These are phyloP conservation scores for Fusarium azukiicola DNA, from an alignment of 2,329 filamentous ascomycete genomes.

Conservation along the genomic window DNA sequence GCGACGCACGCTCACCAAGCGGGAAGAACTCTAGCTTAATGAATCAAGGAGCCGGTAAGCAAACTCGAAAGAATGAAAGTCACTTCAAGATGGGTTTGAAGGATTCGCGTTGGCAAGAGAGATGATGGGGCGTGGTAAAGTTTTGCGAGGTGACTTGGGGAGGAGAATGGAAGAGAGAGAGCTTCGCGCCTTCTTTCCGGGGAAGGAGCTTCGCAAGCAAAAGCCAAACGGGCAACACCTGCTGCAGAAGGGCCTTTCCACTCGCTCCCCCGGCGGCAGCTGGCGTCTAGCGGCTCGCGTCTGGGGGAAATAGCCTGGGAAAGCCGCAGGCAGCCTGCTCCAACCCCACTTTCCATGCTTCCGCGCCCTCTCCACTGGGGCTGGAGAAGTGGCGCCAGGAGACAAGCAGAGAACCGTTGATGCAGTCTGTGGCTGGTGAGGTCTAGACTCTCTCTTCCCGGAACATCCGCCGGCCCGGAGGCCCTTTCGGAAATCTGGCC, in stretches of 20 bases:
- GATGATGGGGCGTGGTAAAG: conserved; percentile 7
- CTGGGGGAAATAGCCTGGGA: conserved; percentile 48
- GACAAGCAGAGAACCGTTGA: neutral
- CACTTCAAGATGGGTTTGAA: neutral
- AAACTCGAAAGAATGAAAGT: neutral
- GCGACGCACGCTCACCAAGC: conserved; percentile 18
- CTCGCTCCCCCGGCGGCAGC: conserved; percentile 30
- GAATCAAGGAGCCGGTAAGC: conserved; percentile 3
- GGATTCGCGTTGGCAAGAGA: neutral
- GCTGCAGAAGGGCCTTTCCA: neutral
- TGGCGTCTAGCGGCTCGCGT: conserved; percentile 50
- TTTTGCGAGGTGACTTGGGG: conserved; percentile 24
- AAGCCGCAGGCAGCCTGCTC: conserved; percentile 29
- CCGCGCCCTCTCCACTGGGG: conserved; percentile 26
- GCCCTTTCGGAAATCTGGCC: conserved; percentile 35
- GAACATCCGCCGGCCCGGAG: conserved; percentile 39
- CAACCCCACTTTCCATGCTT: conserved; percentile 11
- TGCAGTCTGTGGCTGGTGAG: conserved; percentile 13
- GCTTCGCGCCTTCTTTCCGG: conserved; percentile 46
- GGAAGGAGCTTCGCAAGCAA: conserved; percentile 52
- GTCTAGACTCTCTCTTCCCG: conserved; percentile 17
- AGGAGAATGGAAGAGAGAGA: conserved; percentile 1
- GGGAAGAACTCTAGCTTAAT: conserved; percentile 24
- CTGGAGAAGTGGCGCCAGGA: conserved; percentile 12
- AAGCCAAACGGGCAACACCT: conserved; percentile 30